Conservation (phyloP, 352 stramenopile genomes). For the Chloridella minuta region DNA sequence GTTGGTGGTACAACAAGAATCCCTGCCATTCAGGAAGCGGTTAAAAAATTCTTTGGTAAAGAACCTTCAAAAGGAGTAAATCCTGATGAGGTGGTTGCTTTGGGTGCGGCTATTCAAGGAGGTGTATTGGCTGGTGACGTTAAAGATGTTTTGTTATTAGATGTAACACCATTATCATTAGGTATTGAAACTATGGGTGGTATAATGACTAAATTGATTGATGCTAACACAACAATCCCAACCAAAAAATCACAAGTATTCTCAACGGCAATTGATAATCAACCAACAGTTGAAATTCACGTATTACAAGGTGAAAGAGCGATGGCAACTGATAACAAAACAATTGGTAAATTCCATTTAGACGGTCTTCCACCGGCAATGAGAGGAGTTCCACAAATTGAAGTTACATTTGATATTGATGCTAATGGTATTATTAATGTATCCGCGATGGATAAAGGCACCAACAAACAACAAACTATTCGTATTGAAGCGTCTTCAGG, state of each 20-base stretch:
- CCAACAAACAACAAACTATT: slow-evolving; percentile 48
- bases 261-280: slow-evolving; percentile 47
- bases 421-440: slow-evolving; percentile 61
- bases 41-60: slow-evolving; percentile 28
- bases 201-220: slow-evolving; percentile 81
- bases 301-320: slow-evolving; percentile 49
- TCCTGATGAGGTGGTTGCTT: neutral
- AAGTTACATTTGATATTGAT: slow-evolving; percentile 40
- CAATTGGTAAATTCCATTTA: slow-evolving; percentile 44
- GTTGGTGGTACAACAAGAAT: slow-evolving; percentile 37
- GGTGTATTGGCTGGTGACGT: slow-evolving; percentile 19
- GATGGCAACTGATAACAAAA: slow-evolving; percentile 43
- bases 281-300: slow-evolving; percentile 45
- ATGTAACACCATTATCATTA: slow-evolving; percentile 78
- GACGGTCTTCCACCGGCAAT: slow-evolving; percentile 30
- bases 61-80: neutral
- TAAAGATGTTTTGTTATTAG: slow-evolving; percentile 66
- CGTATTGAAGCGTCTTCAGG: slow-evolving; percentile 47
- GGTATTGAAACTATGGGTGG: slow-evolving; percentile 82
- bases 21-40: slow-evolving; percentile 29
- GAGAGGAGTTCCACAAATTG: slow-evolving; percentile 33
- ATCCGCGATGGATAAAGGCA: slow-evolving; percentile 49
- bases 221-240: slow-evolving; percentile 55
- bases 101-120: slow-evolving; percentile 7
- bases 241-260: slow-evolving; percentile 45